Evolutionary conservation across 1,284 basidiomycete species (phyloP).

Genomic region (Violaceomyces palustris): DNA sequence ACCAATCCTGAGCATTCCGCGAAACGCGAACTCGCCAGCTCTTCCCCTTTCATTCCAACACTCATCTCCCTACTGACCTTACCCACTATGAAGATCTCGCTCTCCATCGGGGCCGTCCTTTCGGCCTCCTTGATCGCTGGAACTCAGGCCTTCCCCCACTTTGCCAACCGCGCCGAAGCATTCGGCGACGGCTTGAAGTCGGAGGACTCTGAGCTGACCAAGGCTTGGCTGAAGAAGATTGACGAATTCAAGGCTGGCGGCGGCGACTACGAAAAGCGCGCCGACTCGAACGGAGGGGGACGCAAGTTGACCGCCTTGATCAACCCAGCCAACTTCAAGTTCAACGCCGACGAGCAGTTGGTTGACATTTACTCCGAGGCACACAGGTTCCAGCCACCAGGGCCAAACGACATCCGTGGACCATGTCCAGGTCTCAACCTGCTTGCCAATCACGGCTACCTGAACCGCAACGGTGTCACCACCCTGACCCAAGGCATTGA

Average conservation of each 20-base stretch:
- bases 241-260: neutral
- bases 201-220: no score
- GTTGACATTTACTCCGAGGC: conserved; percentile 28
- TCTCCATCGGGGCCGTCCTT: no score
- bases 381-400: conserved; percentile 36
- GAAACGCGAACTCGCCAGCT: no score
- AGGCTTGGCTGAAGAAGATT: no score
- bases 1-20: no score
- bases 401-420: conserved; percentile 33
- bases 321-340: conserved; percentile 30
- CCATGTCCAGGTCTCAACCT: conserved; percentile 37
- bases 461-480: conserved; percentile 32
- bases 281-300: conserved; percentile 2
- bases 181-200: no score
- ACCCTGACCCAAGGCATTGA: conserved; percentile 30
- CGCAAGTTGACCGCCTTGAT: conserved; percentile 24
- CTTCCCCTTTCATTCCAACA: no score
- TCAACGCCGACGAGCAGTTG: conserved; percentile 21
- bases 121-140: no score
- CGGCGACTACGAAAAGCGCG: conserved; percentile 1
- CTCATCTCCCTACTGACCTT: no score
- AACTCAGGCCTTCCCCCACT: no score
- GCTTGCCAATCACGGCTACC: conserved; percentile 37
- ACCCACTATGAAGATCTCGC: no score
- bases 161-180: no score